Base-by-base conservation (phyloP, 768 basidiomycete species). In the Pisolithus orientalis region DNA sequence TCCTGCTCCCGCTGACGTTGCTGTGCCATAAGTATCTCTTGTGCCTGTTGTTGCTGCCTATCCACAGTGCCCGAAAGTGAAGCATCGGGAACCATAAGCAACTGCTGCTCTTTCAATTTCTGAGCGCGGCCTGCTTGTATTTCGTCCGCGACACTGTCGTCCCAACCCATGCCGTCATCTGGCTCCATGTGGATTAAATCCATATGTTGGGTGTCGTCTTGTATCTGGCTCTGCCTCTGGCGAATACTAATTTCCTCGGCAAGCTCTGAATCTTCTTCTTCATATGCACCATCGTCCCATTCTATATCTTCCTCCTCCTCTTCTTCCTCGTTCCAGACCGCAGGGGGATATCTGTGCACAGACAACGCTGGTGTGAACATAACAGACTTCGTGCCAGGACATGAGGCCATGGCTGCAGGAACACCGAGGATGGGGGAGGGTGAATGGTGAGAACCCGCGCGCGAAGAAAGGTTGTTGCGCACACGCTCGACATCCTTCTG, bases 81-180 rank as follows among this genome's bases (percentile, higher is more conserved):
- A 0, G 67, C 55, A 6, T 71, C 71, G 2, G 76, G 72, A 34
- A 70, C 55, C 49, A 47, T 50, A 42, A 51, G 39, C 29, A 37
- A 57, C 52, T 54, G 62, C 37, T 40, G 58, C 11, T 67, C 59
- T 42, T 55, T 62, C 55, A 54, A 63, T 52, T 49, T 60, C 55
- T 67, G 62, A 21, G 55, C 61, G 44, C 61, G 67, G 11, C 59
- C 67, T 13, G 63, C 66, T 50, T 75, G 77, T 56, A 76, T 75
- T 42, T 76, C 74, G 49, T 79, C 80, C 2, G 80, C 83, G 10
- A 75, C 78, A 37, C 74, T 68, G 50, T 91, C 88, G 45, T 93
- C 91, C 93, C 94, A 94, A 54, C 80, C 78, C 81, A 94, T 89
- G 2, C 84, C 87, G 60, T 94, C 92, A 54, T 92, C 90, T 0